Conservation (phyloP, 1,139 yeast species). For the Suhomyces anneliseae region DNA sequence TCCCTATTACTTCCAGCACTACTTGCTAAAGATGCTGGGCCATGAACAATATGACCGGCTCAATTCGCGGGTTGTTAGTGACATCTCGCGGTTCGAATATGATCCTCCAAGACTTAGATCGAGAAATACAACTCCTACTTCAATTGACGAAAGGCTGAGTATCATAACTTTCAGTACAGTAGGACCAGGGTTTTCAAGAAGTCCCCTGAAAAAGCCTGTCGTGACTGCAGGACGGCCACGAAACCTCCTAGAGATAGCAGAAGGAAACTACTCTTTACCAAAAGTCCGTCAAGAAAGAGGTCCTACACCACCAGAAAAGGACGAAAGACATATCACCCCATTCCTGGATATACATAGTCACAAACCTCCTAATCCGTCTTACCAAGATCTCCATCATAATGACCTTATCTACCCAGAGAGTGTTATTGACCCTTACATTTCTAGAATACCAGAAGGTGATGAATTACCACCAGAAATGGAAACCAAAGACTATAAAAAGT, state of each 20-base stretch:
- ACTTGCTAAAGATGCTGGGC: conserved; percentile 2
- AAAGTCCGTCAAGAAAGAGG: conserved; percentile 6
- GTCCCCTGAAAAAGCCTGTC: conserved; percentile 4
- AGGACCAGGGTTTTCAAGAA: conserved; percentile 4
- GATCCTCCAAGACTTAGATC: conserved; percentile 16
- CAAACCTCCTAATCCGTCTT: conserved; percentile 4
- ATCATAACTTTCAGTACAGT: conserved; percentile 13
- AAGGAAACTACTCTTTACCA: conserved; percentile 3
- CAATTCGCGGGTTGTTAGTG: conserved; percentile 16
- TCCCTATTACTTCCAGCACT: too few species aligned
- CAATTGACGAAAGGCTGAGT: conserved; percentile 12
- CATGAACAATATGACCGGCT: conserved; percentile 7
- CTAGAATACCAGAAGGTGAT: conserved; percentile 6
- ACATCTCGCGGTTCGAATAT: conserved; percentile 20
- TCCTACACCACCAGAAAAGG: conserved; percentile 11
- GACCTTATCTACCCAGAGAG: conserved; percentile 9
- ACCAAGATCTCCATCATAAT: conserved; percentile 7
- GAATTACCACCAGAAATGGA: conserved; percentile 25
- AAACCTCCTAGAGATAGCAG: conserved; percentile 10
- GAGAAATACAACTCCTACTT: conserved; percentile 19
- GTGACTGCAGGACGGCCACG: conserved; percentile 3
- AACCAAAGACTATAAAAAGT: conserved; percentile 15
- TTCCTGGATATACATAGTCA: not conserved
- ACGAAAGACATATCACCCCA: not conserved
- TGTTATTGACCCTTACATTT: conserved; percentile 7